Conservation (phyloP, 2,329 filamentous ascomycete genomes). For the Camillea tinctor region DNA sequence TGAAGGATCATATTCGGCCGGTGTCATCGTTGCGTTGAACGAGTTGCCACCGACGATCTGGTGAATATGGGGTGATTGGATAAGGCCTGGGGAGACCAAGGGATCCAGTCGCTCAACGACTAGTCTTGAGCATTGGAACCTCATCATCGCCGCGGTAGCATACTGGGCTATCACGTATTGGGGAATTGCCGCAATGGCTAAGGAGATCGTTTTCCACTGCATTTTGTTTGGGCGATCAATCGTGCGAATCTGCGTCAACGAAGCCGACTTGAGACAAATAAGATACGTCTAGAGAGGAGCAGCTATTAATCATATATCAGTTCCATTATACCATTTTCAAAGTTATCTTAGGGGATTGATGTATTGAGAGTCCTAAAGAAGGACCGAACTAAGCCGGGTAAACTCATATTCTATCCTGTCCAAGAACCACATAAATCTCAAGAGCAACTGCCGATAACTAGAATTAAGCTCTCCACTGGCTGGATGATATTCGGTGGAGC, state of each 20-base stretch:
- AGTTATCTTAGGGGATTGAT: not conserved
- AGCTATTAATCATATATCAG: not conserved
- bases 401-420: not conserved
- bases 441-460: not conserved
- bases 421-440: not conserved
- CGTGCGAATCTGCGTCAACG: not conserved
- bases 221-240: not conserved
- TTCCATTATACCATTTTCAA: not conserved
- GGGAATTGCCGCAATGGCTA: not conserved
- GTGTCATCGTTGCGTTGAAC: conserved; percentile 25
- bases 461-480: not conserved
- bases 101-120: conserved; percentile 24
- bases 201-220: not conserved
- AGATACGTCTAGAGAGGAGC: not conserved
- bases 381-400: not conserved
- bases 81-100: conserved; percentile 21
- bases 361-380: not conserved
- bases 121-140: conserved; percentile 25
- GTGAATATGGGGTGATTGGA: conserved; percentile 20
- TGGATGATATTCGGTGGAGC: not conserved
- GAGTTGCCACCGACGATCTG: conserved; percentile 25
- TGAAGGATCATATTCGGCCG: conserved; percentile 18
- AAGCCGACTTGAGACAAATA: not conserved
- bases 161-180: not conserved
- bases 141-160: not conserved